Conservation (phyloP, 2,329 filamentous ascomycete genomes). For the Truncatella angustata region DNA sequence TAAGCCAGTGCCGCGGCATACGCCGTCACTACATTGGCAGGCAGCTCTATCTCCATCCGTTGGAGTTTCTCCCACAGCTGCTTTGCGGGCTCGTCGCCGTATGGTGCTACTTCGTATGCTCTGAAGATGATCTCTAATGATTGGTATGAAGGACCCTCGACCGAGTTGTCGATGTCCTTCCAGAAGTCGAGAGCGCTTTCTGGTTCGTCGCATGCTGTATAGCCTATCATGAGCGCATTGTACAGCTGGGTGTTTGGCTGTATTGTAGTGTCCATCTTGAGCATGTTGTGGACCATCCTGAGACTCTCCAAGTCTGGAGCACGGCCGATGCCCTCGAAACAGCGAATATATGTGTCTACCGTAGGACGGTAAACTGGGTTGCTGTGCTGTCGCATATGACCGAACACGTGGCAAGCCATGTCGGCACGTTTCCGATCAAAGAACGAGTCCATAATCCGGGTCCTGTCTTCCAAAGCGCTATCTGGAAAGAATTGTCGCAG, state of each 20-base stretch:
- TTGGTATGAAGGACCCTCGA: conserved; percentile 82
- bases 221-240: conserved; percentile 86
- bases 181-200: conserved; percentile 74
- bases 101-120: conserved; percentile 64
- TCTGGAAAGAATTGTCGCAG: conserved; percentile 64
- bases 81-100: conserved; percentile 58
- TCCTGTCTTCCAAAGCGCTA: conserved; percentile 63
- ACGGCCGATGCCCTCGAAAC: conserved; percentile 72
- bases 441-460: conserved; percentile 76
- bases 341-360: conserved; percentile 72
- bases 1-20: conserved; percentile 77
- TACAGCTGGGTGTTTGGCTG: conserved; percentile 73
- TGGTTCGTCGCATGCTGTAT: conserved; percentile 66
- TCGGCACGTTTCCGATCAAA: conserved; percentile 76
- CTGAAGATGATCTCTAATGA: conserved; percentile 80
- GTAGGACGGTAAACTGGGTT: conserved; percentile 64
- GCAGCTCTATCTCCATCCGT: conserved; percentile 76
- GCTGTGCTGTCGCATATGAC: conserved; percentile 84
- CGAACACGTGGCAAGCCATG: conserved; percentile 83
- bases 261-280: conserved; percentile 86
- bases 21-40: conserved; percentile 68
- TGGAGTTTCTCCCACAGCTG: conserved; percentile 70
- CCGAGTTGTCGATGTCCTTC: conserved; percentile 76
- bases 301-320: conserved; percentile 62
- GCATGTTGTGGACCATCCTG: conserved; percentile 81